These are phyloP conservation scores for Grigorovia jiainica DNA, from an alignment of 805 yeast genomes.

Conservation along the genomic window DNA sequence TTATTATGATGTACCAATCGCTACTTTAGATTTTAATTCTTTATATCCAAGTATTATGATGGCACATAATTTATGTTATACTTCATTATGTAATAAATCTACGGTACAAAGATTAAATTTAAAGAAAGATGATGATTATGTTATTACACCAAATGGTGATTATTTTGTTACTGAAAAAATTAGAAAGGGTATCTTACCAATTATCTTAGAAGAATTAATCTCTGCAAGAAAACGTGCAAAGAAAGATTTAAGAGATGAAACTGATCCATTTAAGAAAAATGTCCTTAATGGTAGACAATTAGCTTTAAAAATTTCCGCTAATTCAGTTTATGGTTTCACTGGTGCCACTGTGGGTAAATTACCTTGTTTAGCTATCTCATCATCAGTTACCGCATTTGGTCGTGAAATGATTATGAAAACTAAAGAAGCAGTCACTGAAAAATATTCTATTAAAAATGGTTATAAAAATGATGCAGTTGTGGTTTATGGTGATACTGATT, in stretches of 20 bases:
- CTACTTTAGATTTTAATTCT: conserved; percentile 95
- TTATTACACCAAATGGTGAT: conserved; percentile 85
- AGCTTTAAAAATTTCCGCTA: conserved; percentile 93
- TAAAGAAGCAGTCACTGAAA: conserved; percentile 72
- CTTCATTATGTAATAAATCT: conserved; percentile 66
- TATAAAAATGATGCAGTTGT: conserved; percentile 78
- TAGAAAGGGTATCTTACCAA: conserved; percentile 84
- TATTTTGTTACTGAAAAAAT: conserved; percentile 62
- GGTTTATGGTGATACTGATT: conserved; percentile 97
- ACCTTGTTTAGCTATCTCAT: conserved; percentile 93
- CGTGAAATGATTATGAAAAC: conserved; percentile 94
- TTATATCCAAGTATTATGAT: conserved; percentile 97
- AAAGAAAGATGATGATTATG: conserved; percentile 67
- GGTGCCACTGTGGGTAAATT: conserved; percentile 97
- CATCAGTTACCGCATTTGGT: conserved; percentile 92
- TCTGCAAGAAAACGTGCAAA: conserved; percentile 91
- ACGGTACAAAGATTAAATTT: conserved; percentile 58
- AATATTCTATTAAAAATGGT: conserved; percentile 75
- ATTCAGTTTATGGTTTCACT: conserved; percentile 97
- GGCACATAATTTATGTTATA: conserved; percentile 96
- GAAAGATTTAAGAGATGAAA: conserved; percentile 80
- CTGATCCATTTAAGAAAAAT: conserved; percentile 87
- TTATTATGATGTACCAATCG: conserved; percentile 93
- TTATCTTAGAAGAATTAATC: conserved; percentile 79
- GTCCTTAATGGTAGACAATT: conserved; percentile 95